A percentile compares a stretch with the other conserved stretches of the same genome.
phyloP scores from a whole-genome alignment of 495 filamentous ascomycete species.

The Trichocladium uniseriatum region DNA sequence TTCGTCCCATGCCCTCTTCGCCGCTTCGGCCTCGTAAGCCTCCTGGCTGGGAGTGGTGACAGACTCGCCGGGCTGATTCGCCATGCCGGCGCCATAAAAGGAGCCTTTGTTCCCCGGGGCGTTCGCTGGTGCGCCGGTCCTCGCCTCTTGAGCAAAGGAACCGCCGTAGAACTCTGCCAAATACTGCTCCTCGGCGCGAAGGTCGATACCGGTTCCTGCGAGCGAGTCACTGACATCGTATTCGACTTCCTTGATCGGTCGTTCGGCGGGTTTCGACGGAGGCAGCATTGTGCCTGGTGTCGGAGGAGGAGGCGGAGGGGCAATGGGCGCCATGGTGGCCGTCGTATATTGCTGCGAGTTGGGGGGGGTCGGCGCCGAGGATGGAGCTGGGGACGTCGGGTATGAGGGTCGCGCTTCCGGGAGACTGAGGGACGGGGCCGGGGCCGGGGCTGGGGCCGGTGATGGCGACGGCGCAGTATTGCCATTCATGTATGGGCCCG shows the following conservation, averaged over 20 bases:
- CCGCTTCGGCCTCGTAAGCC: constrained; percentile 40
- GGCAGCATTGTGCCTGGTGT: constrained; percentile 61
- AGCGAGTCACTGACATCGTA: constrained; percentile 64
- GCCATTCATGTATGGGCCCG: constrained; percentile 17
- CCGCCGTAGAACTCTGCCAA: constrained; percentile 50
- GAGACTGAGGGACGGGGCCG: constrained; percentile 13
- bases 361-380: constrained; percentile 12
- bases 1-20: constrained; percentile 38
- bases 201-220: constrained; percentile 68
- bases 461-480: constrained; percentile 8
- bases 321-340: constrained; percentile 31
- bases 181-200: constrained; percentile 71
- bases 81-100: constrained; percentile 51
- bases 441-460: too few relatives aligned
- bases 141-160: constrained; percentile 25
- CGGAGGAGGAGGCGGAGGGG: constrained; percentile 14
- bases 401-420: constrained; percentile 20
- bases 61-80: constrained; percentile 45
- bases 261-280: constrained; percentile 62
- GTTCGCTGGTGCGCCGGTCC: constrained; percentile 41
- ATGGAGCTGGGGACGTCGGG: constrained; percentile 19
- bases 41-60: constrained; percentile 41
- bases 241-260: constrained; percentile 58
- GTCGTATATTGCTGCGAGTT: constrained; percentile 28
- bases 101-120: constrained; percentile 36